phyloP scores from a whole-genome alignment of 441 rosid species.

The Metrosideros polymorpha region DNA sequence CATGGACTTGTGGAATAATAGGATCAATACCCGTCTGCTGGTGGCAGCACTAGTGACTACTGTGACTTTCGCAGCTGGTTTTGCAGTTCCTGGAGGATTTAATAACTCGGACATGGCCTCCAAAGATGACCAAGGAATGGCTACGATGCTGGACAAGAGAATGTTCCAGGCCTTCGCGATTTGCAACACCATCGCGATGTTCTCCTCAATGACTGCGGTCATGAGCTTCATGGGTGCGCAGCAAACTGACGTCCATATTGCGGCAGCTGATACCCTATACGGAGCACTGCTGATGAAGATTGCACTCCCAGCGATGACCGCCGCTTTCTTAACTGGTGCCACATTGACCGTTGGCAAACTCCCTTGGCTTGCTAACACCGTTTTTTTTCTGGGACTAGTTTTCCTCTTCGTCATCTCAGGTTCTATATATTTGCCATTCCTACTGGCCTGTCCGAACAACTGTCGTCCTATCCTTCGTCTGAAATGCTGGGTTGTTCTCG shows the following conservation, averaged over 20 bases:
- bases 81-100: neutral
- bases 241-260: rapidly evolving
- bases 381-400: neutral
- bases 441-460: rapidly evolving
- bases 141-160: neutral
- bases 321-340: neutral
- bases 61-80: neutral
- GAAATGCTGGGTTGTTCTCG: neutral
- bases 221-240: neutral
- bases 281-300: neutral
- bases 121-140: rapidly evolving
- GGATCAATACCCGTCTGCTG: rapidly evolving
- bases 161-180: neutral
- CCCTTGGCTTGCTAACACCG: neutral
- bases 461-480: neutral
- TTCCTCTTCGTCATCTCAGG: neutral
- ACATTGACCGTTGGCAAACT: neutral
- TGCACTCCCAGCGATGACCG: neutral
- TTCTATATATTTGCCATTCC: rapidly evolving
- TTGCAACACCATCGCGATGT: neutral
- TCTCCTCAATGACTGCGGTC: neutral
- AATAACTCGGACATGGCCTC: rapidly evolving
- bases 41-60: neutral
- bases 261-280: rapidly evolving
- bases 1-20: neutral